These are phyloP conservation scores for Discostella stelligera DNA, from an alignment of 352 stramenopile genomes.

Conservation along the genomic window DNA sequence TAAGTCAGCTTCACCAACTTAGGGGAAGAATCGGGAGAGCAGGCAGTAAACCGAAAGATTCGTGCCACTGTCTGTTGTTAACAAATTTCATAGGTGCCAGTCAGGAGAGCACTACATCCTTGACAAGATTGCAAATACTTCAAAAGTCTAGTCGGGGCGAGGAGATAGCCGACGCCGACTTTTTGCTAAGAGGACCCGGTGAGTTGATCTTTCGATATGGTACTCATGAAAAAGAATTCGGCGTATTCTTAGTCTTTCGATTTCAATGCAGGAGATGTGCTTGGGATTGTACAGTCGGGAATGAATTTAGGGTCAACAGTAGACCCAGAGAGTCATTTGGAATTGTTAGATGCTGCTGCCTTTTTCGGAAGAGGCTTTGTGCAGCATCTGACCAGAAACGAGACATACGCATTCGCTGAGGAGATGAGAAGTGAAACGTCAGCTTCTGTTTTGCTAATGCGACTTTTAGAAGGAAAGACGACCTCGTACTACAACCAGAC, in stretches of 20 bases:
- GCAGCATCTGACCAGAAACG: background rate
- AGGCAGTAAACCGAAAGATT: constrained; percentile 16
- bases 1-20: constrained; percentile 43
- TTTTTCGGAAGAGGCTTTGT: constrained; percentile 29
- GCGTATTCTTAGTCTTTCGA: background rate
- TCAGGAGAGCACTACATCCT: background rate
- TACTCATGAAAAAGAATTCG: too few relatives aligned
- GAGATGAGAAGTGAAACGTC: background rate
- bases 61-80: constrained; percentile 26
- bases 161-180: constrained; percentile 34
- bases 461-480: background rate
- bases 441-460: background rate
- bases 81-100: constrained; percentile 4
- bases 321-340: constrained; percentile 28
- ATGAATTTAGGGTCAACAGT: constrained; percentile 23
- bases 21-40: constrained; percentile 35
- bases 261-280: constrained; percentile 17
- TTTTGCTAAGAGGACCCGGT: constrained; percentile 32
- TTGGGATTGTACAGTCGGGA: constrained; percentile 36
- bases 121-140: constrained; percentile 27
- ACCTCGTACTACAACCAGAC: constrained; percentile 19
- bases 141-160: constrained; percentile 20
- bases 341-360: constrained; percentile 29
- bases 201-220: background rate
- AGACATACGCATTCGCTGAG: background rate